Evolutionary conservation across 2,329 filamentous ascomycete species (phyloP), one percentile per base, ranked within the genome.

Genomic region (Trichophyton benhamiae): DNA sequence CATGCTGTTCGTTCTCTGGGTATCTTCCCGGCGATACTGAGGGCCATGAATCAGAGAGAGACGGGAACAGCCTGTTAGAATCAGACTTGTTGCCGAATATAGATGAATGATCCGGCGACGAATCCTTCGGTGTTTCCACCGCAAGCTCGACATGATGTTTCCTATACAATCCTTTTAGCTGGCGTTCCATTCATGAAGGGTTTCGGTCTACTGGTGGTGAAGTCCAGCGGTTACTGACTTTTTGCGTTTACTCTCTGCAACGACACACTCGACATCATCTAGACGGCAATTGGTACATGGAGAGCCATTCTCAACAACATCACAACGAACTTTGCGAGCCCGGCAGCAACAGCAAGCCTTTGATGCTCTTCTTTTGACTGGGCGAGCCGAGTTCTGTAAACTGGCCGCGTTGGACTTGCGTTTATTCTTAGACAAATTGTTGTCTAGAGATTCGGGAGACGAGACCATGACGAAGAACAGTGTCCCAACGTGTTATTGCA

Each of bases 311-410:
- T 78, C 78, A 46, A 75, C 78, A 15, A 80, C 78, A 66, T 80
- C 78, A 62, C 79, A 81, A 30, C 79, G 72, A 30, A 81, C 78
- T 67, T 81, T 80, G 27, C 79, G 71, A n/a, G 78, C 74, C 15
- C 79, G 73, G 66, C 78, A 81, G n/a, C 77, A 78, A 8, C 79
- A 70, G 58, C 79, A 81, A 8, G 79, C 79, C 59, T 80, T 80
- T n/a, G 78, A 70, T 1, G 79, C 78, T 61, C 79, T 60, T 69
- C 91, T 83, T 76, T 96, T 96, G 60, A 86, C 83, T 60, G 83
- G 83, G 62, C 81, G 78, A 69, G 79, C 73, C 61, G 76, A 74
- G 64, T 76, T 76, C 60, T 80, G 52, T 52, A 85, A 72, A 30
- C 82, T 82, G 27, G 82, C 82, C 62, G 78, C 75, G 46, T 80